These are phyloP conservation scores for Laetiporus sulphureus DNA, from an alignment of 1,284 basidiomycete species.

Conservation along the genomic window DNA sequence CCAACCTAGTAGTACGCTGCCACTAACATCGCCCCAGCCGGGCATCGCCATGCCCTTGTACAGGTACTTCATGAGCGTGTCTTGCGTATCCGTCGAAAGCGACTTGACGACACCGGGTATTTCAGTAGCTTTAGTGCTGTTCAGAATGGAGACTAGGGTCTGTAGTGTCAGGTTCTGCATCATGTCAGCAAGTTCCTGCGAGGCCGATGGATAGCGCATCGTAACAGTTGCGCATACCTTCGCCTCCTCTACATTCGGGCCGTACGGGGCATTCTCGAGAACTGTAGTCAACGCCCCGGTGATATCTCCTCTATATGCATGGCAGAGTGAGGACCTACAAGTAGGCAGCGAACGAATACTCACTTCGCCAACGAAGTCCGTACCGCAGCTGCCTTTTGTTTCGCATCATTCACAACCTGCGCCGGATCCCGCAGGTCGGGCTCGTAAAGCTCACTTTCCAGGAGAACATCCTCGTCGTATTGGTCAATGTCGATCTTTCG, in stretches of 20 bases:
- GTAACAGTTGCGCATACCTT: too few relatives aligned
- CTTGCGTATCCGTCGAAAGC: slow-evolving; percentile 78
- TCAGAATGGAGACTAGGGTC: slow-evolving; percentile 88
- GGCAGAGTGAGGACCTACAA: slow-evolving; percentile 3
- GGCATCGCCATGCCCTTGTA: slow-evolving; percentile 94
- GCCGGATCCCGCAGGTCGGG: slow-evolving; percentile 78
- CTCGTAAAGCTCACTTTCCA: slow-evolving; percentile 82
- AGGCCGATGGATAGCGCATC: too few relatives aligned
- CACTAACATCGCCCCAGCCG: slow-evolving; percentile 78
- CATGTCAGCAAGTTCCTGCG: background rate
- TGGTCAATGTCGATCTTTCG: slow-evolving; percentile 93
- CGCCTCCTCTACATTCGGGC: slow-evolving; percentile 79
- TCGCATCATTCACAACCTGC: slow-evolving; percentile 72
- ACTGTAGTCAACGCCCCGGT: slow-evolving; percentile 64
- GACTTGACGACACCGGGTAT: slow-evolving; percentile 74
- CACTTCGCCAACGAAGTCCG: slow-evolving; percentile 72
- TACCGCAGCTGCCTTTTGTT: slow-evolving; percentile 68
- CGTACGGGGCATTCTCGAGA: slow-evolving; percentile 79
- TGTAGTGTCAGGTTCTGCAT: slow-evolving; percentile 70
- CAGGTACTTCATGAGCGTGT: slow-evolving; percentile 95
- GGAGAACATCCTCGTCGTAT: slow-evolving; percentile 88
- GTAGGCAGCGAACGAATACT: slow-evolving; percentile 13
- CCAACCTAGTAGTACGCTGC: slow-evolving; percentile 90
- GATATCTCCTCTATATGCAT: slow-evolving; percentile 56
- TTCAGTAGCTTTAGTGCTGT: slow-evolving; percentile 90